These are phyloP conservation scores for Platanus orientalis DNA, from an alignment of 164 flowering plant species.

Conservation along the genomic window DNA sequence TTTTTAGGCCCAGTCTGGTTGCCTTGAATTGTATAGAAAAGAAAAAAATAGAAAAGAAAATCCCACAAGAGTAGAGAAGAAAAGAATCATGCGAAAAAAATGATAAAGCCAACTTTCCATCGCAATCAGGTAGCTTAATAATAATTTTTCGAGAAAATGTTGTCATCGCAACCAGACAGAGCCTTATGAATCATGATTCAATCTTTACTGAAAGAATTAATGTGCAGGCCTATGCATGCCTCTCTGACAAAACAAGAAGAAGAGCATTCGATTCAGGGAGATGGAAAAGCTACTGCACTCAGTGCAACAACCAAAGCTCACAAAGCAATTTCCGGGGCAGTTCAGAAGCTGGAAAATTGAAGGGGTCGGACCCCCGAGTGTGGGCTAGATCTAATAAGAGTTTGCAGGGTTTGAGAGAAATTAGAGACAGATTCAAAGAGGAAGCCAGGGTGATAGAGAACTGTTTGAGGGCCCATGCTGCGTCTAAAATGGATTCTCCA, in stretches of 20 bases:
- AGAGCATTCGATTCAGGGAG: slow-evolving; percentile 50
- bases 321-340: slow-evolving; percentile 4
- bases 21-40: too few relatives aligned
- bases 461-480: slow-evolving; percentile 33
- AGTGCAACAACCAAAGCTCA: slow-evolving; percentile 40
- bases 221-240: slow-evolving; percentile 65
- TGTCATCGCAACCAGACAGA: too few relatives aligned
- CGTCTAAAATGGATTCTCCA: slow-evolving; percentile 38
- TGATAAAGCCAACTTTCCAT: too few relatives aligned
- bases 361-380: slow-evolving; percentile 2
- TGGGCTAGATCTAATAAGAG: slow-evolving; percentile 16
- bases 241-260: slow-evolving; percentile 51
- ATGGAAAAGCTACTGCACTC: slow-evolving; percentile 34
- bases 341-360: slow-evolving; percentile 6
- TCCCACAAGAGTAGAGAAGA: too few relatives aligned
- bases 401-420: slow-evolving; percentile 28
- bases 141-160: too few relatives aligned
- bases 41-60: too few relatives aligned
- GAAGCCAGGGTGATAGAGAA: slow-evolving; percentile 55
- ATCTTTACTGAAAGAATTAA: background rate
- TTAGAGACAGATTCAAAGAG: slow-evolving; percentile 46
- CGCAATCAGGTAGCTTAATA: too few relatives aligned
- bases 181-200: too few relatives aligned
- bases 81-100: too few relatives aligned
- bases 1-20: too few relatives aligned